Percentiles rank a stretch among this genome's conserved stretches.
These are phyloP conservation scores for Biscutella laevigata DNA, from an alignment of 441 rosid species.

Conservation along the genomic window DNA sequence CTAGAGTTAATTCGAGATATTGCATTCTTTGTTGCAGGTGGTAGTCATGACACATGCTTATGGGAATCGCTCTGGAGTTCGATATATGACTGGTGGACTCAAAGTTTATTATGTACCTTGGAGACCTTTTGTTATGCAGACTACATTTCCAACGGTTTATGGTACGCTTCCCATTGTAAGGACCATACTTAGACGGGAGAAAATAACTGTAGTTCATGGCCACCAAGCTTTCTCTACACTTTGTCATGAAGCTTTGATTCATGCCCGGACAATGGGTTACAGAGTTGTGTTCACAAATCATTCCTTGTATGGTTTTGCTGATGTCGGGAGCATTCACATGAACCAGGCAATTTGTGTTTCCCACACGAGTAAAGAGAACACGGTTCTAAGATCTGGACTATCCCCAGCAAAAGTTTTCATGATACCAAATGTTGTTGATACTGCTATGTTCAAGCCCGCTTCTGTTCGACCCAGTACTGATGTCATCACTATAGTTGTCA, in stretches of 20 bases:
- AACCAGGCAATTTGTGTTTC: constrained; percentile 96
- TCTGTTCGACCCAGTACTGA: constrained; percentile 39
- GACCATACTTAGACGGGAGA: constrained; percentile 69
- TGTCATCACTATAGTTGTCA: constrained; percentile 76
- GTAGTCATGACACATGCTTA: constrained; percentile 94
- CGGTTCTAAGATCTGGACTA: constrained; percentile 79
- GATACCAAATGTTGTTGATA: constrained; percentile 94
- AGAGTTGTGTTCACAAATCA: constrained; percentile 90
- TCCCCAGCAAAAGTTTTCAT: constrained; percentile 79
- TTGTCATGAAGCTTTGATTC: constrained; percentile 97
- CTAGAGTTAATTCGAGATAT: neutral
- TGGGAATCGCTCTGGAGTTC: constrained; percentile 74
- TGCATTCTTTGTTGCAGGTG: constrained; percentile 41
- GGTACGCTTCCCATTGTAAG: constrained; percentile 72
- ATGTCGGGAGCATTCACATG: constrained; percentile 96
- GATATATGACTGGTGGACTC: constrained; percentile 82
- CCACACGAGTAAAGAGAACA: constrained; percentile 92
- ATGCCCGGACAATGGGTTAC: constrained; percentile 87
- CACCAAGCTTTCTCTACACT: constrained; percentile 97
- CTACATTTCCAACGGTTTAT: constrained; percentile 63
- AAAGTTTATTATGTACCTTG: constrained; percentile 81
- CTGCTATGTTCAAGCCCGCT: constrained; percentile 91
- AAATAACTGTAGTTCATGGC: constrained; percentile 75
- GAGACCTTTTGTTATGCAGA: constrained; percentile 74
- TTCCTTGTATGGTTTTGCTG: constrained; percentile 87